Conservation (phyloP, 1,139 yeast genomes). For the Candida smagusa region DNA sequence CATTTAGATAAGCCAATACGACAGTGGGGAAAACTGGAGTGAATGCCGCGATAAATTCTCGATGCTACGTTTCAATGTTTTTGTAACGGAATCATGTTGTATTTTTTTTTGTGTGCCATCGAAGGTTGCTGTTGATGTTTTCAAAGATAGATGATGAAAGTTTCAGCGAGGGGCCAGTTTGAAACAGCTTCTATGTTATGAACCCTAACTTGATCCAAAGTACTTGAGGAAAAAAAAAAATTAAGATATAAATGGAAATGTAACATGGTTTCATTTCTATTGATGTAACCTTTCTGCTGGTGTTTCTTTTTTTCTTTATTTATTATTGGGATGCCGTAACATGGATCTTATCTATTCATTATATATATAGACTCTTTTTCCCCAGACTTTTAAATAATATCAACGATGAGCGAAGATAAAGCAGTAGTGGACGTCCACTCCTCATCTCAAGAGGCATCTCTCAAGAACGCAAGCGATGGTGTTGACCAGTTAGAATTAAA, state of each 20-base stretch:
- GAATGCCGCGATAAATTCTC: too few species aligned
- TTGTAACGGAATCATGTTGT: not conserved
- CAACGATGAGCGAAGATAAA: constrained; percentile 6
- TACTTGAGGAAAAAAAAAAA: too few species aligned
- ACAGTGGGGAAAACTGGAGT: too few species aligned
- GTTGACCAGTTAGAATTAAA: constrained; percentile 21
- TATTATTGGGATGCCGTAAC: not conserved
- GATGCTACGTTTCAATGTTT: too few species aligned
- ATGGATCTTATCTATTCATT: too few species aligned
- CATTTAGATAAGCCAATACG: too few species aligned
- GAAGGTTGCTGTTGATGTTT: not conserved
- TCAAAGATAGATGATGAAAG: too few species aligned
- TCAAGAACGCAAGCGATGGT: constrained; percentile 5
- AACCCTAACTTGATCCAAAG: too few species aligned
- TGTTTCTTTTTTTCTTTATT: not conserved
- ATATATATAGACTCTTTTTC: too few species aligned
- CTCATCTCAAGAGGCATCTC: constrained; percentile 7
- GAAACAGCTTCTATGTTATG: too few species aligned
- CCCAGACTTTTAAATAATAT: not conserved
- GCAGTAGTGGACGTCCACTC: constrained; percentile 10
- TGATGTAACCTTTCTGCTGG: not conserved
- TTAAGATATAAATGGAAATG: not conserved
- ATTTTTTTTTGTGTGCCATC: not conserved
- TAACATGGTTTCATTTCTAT: constrained; percentile 3
- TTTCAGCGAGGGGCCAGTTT: too few species aligned